Conservation (phyloP, 306 rosid genomes). For the Lathyrus sativus region DNA sequence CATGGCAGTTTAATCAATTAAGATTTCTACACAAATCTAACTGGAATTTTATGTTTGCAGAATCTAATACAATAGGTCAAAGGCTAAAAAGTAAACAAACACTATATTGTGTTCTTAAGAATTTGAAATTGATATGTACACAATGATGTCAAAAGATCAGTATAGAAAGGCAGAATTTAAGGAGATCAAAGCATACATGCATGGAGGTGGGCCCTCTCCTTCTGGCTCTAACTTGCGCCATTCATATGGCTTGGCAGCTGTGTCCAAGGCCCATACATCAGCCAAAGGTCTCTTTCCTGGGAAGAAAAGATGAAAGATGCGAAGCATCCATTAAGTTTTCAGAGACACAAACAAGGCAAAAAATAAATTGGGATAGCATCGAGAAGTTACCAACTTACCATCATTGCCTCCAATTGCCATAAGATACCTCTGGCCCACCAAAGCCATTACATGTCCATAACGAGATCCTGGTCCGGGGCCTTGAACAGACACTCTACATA, state of each 20-base stretch:
- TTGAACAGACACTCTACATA: constrained; percentile 91
- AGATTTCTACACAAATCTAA: constrained; percentile 8
- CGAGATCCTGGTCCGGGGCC: constrained; percentile 99
- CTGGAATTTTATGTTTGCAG: neutral
- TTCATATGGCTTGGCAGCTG: constrained; percentile 99
- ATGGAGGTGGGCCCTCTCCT: constrained; percentile 99
- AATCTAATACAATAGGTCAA: constrained; percentile 24
- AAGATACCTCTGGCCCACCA: constrained; percentile 99
- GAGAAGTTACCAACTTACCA: constrained; percentile 53
- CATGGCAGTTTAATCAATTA: constrained; percentile 13
- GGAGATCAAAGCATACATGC: constrained; percentile 73
- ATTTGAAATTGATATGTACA: constrained; percentile 23
- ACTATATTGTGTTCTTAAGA: constrained; percentile 4
- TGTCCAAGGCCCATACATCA: constrained; percentile 99
- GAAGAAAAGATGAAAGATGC: constrained; percentile 38
- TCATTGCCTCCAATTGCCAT: constrained; percentile 99
- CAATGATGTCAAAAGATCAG: constrained; percentile 26
- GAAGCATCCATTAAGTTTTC: constrained; percentile 23
- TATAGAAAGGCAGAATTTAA: constrained; percentile 29
- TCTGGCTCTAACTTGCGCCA: constrained; percentile 99
- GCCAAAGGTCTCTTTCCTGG: constrained; percentile 99
- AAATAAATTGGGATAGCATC: constrained; percentile 19
- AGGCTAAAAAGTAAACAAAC: constrained; percentile 24
- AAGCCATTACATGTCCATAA: constrained; percentile 99
- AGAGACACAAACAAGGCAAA: constrained; percentile 22